A percentile compares a stretch with the other conserved stretches of the same genome.
phyloP scores from a whole-genome alignment of 1,284 basidiomycete species.

The Ganoderma meredithae region DNA sequence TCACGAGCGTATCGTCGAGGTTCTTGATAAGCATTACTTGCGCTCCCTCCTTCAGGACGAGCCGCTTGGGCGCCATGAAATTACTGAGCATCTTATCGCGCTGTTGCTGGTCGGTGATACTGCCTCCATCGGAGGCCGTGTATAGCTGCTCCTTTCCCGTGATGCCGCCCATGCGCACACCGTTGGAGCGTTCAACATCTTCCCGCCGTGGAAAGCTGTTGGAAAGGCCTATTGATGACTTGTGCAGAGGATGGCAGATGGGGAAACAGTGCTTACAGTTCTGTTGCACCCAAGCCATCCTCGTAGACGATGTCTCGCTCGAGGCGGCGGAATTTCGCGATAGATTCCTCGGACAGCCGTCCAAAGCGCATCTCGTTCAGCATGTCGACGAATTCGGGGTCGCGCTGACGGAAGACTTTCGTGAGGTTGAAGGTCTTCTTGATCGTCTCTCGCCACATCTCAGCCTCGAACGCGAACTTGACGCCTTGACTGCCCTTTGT shows the following conservation, averaged over 20 bases:
- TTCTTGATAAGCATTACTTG: slow-evolving; percentile 72
- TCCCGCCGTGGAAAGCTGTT: slow-evolving; percentile 73
- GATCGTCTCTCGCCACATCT: slow-evolving; percentile 70
- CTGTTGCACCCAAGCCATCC: slow-evolving; percentile 83
- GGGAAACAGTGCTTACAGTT: slow-evolving; percentile 60
- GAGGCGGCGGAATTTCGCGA: slow-evolving; percentile 67
- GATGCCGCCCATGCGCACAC: slow-evolving; percentile 57
- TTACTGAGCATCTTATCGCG: slow-evolving; percentile 48
- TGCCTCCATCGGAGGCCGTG: slow-evolving; percentile 53
- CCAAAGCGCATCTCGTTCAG: slow-evolving; percentile 94
- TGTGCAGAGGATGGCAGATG: slow-evolving; percentile 12
- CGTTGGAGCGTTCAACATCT: slow-evolving; percentile 86
- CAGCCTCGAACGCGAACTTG: slow-evolving; percentile 87
- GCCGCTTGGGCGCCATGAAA: slow-evolving; percentile 41
- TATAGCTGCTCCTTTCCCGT: slow-evolving; percentile 46
- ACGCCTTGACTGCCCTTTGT: slow-evolving; percentile 53
- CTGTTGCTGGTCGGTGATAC: slow-evolving; percentile 49
- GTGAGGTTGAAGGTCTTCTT: slow-evolving; percentile 66
- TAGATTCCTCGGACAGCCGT: slow-evolving; percentile 61
- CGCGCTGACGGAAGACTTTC: slow-evolving; percentile 72
- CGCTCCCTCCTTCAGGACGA: slow-evolving; percentile 41
- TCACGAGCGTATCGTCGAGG: slow-evolving; percentile 75
- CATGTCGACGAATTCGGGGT: slow-evolving; percentile 87
- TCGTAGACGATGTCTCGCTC: slow-evolving; percentile 65
- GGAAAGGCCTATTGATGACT: slow-evolving; percentile 41